Evolutionary conservation across 805 yeast species (phyloP).

Genomic region (Ogataea pilisensis): DNA sequence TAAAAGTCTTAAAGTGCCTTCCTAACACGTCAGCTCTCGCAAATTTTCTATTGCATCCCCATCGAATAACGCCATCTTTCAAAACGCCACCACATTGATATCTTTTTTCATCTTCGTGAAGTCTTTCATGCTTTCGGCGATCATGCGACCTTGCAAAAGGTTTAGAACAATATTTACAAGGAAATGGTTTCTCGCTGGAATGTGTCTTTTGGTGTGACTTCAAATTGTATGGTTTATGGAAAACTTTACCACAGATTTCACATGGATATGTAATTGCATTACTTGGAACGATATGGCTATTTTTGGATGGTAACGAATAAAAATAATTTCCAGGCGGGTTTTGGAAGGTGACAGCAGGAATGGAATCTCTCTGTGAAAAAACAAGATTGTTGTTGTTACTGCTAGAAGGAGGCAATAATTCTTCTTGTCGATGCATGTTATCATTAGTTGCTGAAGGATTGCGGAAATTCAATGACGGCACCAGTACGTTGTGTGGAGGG

Average conservation of each 20-base stretch:
- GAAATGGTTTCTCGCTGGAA: slow-evolving; percentile 66
- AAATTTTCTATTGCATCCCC: slow-evolving; percentile 76
- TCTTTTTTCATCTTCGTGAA: slow-evolving; percentile 71
- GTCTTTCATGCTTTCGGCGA: slow-evolving; percentile 66
- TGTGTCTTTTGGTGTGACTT: slow-evolving; percentile 49
- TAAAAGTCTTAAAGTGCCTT: slow-evolving; percentile 71
- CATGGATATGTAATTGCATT: slow-evolving; percentile 31
- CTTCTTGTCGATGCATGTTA: neutral
- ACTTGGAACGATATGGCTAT: neutral
- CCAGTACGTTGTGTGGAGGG: too few species aligned
- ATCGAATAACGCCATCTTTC: slow-evolving; percentile 50
- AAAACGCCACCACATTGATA: slow-evolving; percentile 63
- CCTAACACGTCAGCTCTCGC: slow-evolving; percentile 77
- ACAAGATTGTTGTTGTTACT: neutral
- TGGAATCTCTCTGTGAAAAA: neutral
- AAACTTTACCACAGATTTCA: slow-evolving; percentile 39
- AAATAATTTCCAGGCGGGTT: neutral
- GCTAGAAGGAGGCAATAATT: neutral
- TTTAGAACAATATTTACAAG: slow-evolving; percentile 59
- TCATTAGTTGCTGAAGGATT: too few species aligned
- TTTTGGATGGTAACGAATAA: neutral
- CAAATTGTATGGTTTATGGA: slow-evolving; percentile 46
- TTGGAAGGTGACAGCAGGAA: neutral
- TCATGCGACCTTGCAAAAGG: slow-evolving; percentile 78
- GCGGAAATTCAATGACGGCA: too few species aligned